Evolutionary conservation across 306 rosid genomes (phyloP), one percentile per base, ranked within the genome.

Genomic region (Citrullus mucosospermus): DNA sequence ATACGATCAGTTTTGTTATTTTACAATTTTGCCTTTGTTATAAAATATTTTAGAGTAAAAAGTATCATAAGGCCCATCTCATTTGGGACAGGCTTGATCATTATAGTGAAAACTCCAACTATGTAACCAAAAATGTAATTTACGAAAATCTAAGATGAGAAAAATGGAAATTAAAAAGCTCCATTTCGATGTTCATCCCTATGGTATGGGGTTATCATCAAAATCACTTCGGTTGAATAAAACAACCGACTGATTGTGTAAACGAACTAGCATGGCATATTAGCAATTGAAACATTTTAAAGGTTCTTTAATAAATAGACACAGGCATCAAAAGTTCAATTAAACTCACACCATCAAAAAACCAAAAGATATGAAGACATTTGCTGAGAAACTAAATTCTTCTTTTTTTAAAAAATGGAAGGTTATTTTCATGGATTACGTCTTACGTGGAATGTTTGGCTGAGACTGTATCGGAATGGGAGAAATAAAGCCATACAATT

Each of bases 141-240:
- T 0, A 25, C 28, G 28, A 25, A 25, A 25, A 25, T 25, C 28
- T 25, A 25, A 25, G 28, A 25, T 25, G 28, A 25, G 15, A 6
- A 14, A 61, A 32, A 50, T 50, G 17, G 10, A 17, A 8, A 30
- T 9, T 56, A 13, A 56, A 79, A 63, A 92, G 86, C 41, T 96
- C 96, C 72, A 87, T 79, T 85, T 92, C 96, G 6, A 97, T 74
- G 57, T 53, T 18, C 57, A 16, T 53, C 57, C 20, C 57, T 53
- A 53, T 50, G 18, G 6, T 14, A 51, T 51, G 97, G 96, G 60
- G 98, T 91, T 82, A 84, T 90, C 78, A 90, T 92, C 98, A 55
- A 92, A 94, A 93, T 78, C 96, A 84, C 85, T 93, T 93, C 61
- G 80, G 92, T 86, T 91, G 97, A 67, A 92, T 17, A 90, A 85